Conservation (phyloP, 371 early-diverging fungal species). For the Encephalitozoon romaleae region DNA sequence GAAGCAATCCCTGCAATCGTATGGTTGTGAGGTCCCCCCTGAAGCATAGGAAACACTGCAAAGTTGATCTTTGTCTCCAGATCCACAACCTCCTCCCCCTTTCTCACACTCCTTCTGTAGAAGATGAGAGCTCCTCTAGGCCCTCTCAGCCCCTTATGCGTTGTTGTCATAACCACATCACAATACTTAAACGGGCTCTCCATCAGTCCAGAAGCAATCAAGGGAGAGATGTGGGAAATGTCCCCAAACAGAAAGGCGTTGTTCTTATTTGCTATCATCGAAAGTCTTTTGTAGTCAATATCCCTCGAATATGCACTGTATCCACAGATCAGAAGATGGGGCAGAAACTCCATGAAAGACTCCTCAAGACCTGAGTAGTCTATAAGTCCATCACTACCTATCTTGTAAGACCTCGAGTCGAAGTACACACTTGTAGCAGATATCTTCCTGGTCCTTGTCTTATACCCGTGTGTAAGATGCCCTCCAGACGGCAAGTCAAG, state of each 20-base stretch:
- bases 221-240: constrained; percentile 84
- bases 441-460: constrained; percentile 88
- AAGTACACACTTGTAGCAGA: constrained; percentile 88
- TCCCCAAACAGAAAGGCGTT: constrained; percentile 88
- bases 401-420: constrained; percentile 88
- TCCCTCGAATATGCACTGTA: constrained; percentile 86
- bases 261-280: constrained; percentile 53
- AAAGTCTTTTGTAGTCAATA: constrained; percentile 70
- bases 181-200: constrained; percentile 75
- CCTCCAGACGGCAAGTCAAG: constrained; percentile 94
- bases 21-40: constrained; percentile 98
- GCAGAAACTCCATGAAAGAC: constrained; percentile 75
- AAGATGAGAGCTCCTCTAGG: constrained; percentile 89
- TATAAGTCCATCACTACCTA: constrained; percentile 73
- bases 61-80: constrained; percentile 82
- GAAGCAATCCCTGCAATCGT: constrained; percentile 91
- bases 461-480: constrained; percentile 96
- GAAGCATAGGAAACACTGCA: constrained; percentile 94
- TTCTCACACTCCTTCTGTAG: constrained; percentile 79
- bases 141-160: constrained; percentile 95
- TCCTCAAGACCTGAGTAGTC: constrained; percentile 81
- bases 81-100: constrained; percentile 66
- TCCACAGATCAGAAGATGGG: constrained; percentile 93
- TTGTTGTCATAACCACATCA: constrained; percentile 95
- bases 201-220: constrained; percentile 47